phyloP scores from a whole-genome alignment of 108 stramenopile species.

The Chaetoceros tenuissimus region DNA sequence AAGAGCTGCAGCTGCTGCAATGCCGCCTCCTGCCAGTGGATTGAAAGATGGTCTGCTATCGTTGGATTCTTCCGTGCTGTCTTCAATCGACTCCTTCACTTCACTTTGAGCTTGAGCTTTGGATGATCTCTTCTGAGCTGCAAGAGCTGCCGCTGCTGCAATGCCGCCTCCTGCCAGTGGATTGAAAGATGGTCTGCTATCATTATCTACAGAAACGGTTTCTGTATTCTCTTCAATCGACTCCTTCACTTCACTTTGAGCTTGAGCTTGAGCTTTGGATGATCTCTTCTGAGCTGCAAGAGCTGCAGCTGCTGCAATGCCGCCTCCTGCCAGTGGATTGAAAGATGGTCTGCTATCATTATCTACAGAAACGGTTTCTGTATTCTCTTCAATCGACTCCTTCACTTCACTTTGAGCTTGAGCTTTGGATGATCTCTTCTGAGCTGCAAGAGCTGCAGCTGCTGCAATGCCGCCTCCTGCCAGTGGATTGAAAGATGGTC shows the following conservation, averaged over 20 bases:
- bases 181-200: background rate
- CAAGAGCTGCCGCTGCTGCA: constrained; percentile 11
- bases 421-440: background rate
- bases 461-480: background rate
- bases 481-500: background rate
- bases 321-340: background rate
- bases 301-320: constrained; percentile 10
- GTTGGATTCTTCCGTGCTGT: background rate
- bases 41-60: no score
- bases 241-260: background rate
- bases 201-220: background rate
- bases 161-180: background rate
- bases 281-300: constrained; percentile 1
- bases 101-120: background rate
- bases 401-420: no score
- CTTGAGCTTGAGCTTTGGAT: background rate
- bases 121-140: background rate
- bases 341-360: background rate
- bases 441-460: background rate
- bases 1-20: constrained; percentile 20
- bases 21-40: background rate
- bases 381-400: no score
- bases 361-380: constrained; percentile 1
- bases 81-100: constrained; percentile 2
- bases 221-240: background rate